Base-by-base conservation (phyloP, 1,284 basidiomycete species). In the Termitomyces sp. region DNA sequence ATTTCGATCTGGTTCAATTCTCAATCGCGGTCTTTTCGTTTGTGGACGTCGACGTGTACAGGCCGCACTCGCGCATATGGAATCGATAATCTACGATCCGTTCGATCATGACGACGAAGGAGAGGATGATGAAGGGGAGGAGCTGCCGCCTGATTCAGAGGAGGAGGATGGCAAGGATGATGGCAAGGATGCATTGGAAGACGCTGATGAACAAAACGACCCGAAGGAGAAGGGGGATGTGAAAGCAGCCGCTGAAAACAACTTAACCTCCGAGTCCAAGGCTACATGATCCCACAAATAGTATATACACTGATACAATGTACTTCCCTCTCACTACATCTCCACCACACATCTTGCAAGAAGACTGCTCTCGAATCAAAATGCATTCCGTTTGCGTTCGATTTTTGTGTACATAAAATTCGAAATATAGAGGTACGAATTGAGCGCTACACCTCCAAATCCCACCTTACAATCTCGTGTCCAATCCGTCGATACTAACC, bases 31-130 rank as follows among this genome's bases (percentile, higher is more conserved):
- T 31, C 0, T 16, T 4, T 41, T 30, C n/a, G 16, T 28, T 1
- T 14, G 3, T 33, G 19, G 19, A 34, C 34, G 7, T 40, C 52
- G 35, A 56, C 55, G 58, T 55, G 53, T 56, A 61, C 68, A 90
- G 86, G 88, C 84, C 49, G 84, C 88, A 19, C 80, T 91, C 52
- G 80, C 77, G 13, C 78, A 88, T 67, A 75, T 91, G 54, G 86
- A 91, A 64, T 83, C 82, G 44, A 87, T 90, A 70, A 85, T 90
- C 50, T 70, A 83, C 64, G 69, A 87, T 66, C 71, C 74, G 3
- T 62, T 53, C 35, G 50, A 51, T 14, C 50, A 40, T 9, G 56
- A 40, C 5, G 30, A 41, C 24, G 56, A 45, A 18, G 52, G 45
- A 19, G 50, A 49, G n/a, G 53, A 33, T 18, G 55, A 49, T 30